Evolutionary conservation across 371 early-diverging fungal species (phyloP), one percentile per base, ranked within the genome.

Genomic region (Mortierella sp.): DNA sequence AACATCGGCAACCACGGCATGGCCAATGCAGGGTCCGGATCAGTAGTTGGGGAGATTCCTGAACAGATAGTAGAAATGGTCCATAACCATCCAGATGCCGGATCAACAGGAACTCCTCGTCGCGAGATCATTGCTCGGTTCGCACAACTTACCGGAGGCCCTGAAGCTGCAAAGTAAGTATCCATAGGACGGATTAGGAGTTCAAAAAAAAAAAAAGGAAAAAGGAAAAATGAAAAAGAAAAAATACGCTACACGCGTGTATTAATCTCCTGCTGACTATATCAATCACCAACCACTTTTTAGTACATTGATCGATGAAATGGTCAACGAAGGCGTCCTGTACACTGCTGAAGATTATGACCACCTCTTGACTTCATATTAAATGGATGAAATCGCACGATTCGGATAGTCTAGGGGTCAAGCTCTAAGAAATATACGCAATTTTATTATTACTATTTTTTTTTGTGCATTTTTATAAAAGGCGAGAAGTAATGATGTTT

Each of bases 281-380:
- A n/a, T n/a, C n/a, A n/a, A n/a, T n/a, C n/a, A n/a, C 28, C 47
- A 31, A 12, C 40, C 17, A 37, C 23, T 15, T 17, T 9, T 31
- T 26, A 19, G 78, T 17, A 26, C 17, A 1, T 8, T 62, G 22
- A 29, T 78, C 34, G 37, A 42, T 1, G 15, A 10, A 1, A 49
- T 78, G 70, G 47, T 62, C 54, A 31, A 4, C 4, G 66, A 73
- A 3, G 78, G 78, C 19, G 53, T 45, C 53, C 13, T 78, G 49
- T 78, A 61, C 57, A 31, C 65, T 9, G 66, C 34, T 8, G 63
- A 65, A 19, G 78, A 78, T 34, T 68, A 78, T 0, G 72, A 73
- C 34, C 73, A 78, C 34, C 35, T 76, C 13, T 35, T 63, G 53
- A 31, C 17, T 13, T 12, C 29, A 19, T 43, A 47, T 35, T 61